Base-by-base conservation (phyloP, 75 land plant genomes). In the Pinus taeda region DNA sequence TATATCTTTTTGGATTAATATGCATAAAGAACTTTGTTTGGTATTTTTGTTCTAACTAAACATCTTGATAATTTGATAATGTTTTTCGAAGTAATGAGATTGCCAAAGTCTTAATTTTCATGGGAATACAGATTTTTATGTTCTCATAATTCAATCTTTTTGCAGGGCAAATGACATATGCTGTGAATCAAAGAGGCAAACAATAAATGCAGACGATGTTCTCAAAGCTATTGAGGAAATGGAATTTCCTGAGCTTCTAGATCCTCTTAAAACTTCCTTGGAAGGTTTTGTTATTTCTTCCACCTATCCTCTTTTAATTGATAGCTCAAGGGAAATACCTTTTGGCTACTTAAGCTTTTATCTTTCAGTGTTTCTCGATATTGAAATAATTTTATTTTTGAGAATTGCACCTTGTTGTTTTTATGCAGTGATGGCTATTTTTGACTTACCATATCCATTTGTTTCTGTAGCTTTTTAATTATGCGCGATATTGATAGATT, bases 141-240 rank as follows among this genome's bases (percentile, higher is more conserved):
- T 21, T 76, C 20, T 64, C 33, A 57, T 5, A 21, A 0, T n/a
- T 21, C 59, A 18, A 18, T 71, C 58, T 15, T 58, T 64, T 29
- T 81, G 80, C 78, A 96, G 98, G 75, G 94, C 98, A 15, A 93
- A 96, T 88, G 98, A 96, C 42, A 83, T 94, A 37, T 96, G 98
- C 81, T 88, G 83, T 81, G 98, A 96, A 67, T 90, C 98, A 17
- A 91, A 88, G 80, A 86, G 98, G 58, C 98, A 96, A 59, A 94
- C 90, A 6, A 90, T 96, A 24, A 96, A 90, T 80, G 97, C 97
- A 15, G 97, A 96, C 3, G 98, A 93, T 81, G 97, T 96, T 26
- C 74, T 96, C 11, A 93, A 90, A 77, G 98, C 98, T n/a, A 69
- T 96, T 15, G 98, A 96, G 29, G 98, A 96, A 63, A 83, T 93